Evolutionary conservation across 1,284 basidiomycete genomes (phyloP).

Genomic region (Heliocybe sulcata): DNA sequence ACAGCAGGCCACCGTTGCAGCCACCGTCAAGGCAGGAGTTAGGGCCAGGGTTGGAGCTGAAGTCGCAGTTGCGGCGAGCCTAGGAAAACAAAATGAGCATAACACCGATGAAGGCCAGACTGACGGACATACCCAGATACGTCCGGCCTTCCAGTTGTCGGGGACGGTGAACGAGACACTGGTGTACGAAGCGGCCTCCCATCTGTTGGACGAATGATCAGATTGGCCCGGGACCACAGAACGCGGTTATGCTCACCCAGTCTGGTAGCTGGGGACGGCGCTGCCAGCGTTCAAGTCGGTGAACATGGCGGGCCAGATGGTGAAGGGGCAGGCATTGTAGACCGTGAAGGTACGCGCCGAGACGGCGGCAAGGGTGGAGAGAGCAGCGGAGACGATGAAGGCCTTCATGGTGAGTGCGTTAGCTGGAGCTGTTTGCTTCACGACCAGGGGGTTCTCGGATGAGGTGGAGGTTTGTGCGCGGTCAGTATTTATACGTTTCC

Average conservation of each 20-base stretch:
- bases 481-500: too few relatives aligned
- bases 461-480: too few relatives aligned
- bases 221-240: too few relatives aligned
- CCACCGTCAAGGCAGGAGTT: slow-evolving; percentile 49
- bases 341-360: slow-evolving; percentile 28
- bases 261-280: slow-evolving; percentile 19
- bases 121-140: slow-evolving; percentile 34
- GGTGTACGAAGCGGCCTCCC: slow-evolving; percentile 23
- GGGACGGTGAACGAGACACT: slow-evolving; percentile 24
- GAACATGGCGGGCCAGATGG: slow-evolving; percentile 22
- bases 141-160: slow-evolving; percentile 29
- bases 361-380: slow-evolving; percentile 14
- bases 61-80: slow-evolving; percentile 42
- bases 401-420: slow-evolving; percentile 14
- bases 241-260: slow-evolving; percentile 23
- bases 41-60: slow-evolving; percentile 37
- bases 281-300: slow-evolving; percentile 22
- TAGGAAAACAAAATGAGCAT: too few relatives aligned
- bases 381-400: slow-evolving; percentile 11
- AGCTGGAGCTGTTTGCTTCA: too few relatives aligned
- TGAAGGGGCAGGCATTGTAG: slow-evolving; percentile 28
- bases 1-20: slow-evolving; percentile 50
- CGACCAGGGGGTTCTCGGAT: too few relatives aligned
- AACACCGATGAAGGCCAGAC: too few relatives aligned
- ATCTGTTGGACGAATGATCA: slow-evolving; percentile 6